Evolutionary conservation across 805 yeast genomes (phyloP), one percentile per base, ranked within the genome.

Genomic region (Ogataea trehalophila): DNA sequence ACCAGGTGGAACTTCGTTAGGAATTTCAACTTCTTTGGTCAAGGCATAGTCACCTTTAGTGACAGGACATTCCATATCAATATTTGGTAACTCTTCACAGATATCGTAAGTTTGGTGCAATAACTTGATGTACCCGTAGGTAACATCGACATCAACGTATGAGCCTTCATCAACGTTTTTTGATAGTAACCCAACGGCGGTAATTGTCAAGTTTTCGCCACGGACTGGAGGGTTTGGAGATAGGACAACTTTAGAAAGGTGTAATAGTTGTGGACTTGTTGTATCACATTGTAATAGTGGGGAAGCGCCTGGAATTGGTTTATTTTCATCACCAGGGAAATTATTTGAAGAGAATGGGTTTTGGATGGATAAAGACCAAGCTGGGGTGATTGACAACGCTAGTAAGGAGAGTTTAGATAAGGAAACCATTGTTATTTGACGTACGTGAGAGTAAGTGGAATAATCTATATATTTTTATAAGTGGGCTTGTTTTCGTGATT

Each of bases 1-100:
- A 37, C 99, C 99, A 20, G 98, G 97, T 49, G 99, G 99, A 33
- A 92, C 95, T 65, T 89, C 94, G 15, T 75, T 73, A 16, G 99
- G 99, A 47, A 94, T 80, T 59, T 83, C 91, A 23, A 94, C 95
- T 40, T 72, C 68, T 66, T 90, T 90, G 23, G 75, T 65, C 46
- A 94, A 70, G 45, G 72, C 69, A 57, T 88, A 84, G 43, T 68
- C 64, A 13, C 98, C 99, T 53, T 79, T 71, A 43, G 72, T 63
- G 38, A 94, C 68, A 1, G 99, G 99, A 66, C 99, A 94, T 49
- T 77, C 75, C 72, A 90, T 69, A 60, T 87, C 96, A 40, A 90
- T 91, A 58, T 90, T 85, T 45, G 80, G 79, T 49, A 90, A 74
- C 63, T 89, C 83, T 55, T 90, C 96, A 68, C 99, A 94, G 52